Percentiles rank a stretch among this genome's conserved stretches.
Evolutionary conservation across 2,329 filamentous ascomycete genomes (phyloP).

Genomic region (Rhinocladiella similis): DNA sequence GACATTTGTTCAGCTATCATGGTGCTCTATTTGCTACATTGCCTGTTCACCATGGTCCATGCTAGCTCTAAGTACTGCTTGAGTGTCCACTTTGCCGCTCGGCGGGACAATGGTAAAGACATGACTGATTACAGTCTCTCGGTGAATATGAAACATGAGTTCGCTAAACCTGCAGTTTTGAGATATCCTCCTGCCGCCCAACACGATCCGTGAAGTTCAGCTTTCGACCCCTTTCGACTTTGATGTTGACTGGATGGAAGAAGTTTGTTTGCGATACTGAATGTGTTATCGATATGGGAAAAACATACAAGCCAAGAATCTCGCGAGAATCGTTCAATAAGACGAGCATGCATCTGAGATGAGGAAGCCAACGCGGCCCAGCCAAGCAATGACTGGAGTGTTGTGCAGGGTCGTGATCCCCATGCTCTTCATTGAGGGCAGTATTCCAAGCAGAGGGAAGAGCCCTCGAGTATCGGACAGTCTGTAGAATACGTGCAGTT

Average conservation of each 20-base stretch:
- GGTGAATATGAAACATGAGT: conserved; percentile 15
- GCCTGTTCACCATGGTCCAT: conserved; percentile 18
- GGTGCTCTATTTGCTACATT: conserved; percentile 21
- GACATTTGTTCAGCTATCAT: conserved; percentile 20
- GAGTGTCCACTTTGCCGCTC: conserved; percentile 6
- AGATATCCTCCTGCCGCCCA: conserved; percentile 12
- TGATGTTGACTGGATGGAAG: neutral
- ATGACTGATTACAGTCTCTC: conserved; percentile 17
- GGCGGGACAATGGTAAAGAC: conserved; percentile 17
- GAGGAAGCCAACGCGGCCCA: conserved; percentile 20
- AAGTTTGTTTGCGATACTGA: conserved; percentile 12
- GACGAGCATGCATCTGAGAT: conserved; percentile 5
- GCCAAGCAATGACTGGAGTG: conserved; percentile 19
- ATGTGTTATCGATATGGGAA: conserved; percentile 19
- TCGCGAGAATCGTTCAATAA: conserved; percentile 12
- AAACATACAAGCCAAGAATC: conserved; percentile 10
- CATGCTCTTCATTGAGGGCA: conserved; percentile 18
- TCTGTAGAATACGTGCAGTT: conserved; percentile 29
- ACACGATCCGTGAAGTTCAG: conserved; percentile 8
- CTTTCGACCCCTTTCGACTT: conserved; percentile 2
- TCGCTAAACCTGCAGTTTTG: conserved; percentile 16
- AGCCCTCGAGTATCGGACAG: conserved; percentile 25
- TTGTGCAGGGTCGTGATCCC: conserved; percentile 12
- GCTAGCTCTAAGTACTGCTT: conserved; percentile 22
- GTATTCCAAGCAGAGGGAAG: conserved; percentile 32